Evolutionary conservation across 2,329 filamentous ascomycete species (phyloP).

Genomic region (Diaporthe nobilis): DNA sequence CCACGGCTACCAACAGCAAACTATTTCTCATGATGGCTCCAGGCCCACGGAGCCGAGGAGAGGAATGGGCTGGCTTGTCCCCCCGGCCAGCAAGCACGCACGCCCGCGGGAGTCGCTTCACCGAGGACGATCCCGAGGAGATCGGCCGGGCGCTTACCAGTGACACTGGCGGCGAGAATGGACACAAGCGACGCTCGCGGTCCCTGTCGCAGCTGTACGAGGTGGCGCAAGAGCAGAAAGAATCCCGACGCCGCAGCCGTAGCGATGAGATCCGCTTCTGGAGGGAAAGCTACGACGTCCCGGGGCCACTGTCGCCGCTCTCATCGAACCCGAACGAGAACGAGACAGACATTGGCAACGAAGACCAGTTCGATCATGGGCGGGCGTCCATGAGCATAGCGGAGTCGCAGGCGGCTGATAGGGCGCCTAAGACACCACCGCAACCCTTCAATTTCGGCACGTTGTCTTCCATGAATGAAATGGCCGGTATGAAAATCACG

Average conservation of each 20-base stretch:
- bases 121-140: conserved; percentile 62
- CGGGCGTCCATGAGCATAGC: conserved; percentile 50
- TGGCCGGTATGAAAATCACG: conserved; percentile 71
- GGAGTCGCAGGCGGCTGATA: conserved; percentile 51
- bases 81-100: conserved; percentile 74
- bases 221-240: conserved; percentile 51
- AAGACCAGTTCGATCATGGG: conserved; percentile 48
- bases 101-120: conserved; percentile 60
- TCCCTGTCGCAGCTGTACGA: conserved; percentile 70
- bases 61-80: conserved; percentile 68
- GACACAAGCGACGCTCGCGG: conserved; percentile 68
- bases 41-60: conserved; percentile 54
- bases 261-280: conserved; percentile 76
- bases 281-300: conserved; percentile 70
- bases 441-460: conserved; percentile 70
- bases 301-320: conserved; percentile 64
- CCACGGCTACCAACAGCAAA: conserved; percentile 57
- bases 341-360: conserved; percentile 30
- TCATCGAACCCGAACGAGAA: conserved; percentile 54
- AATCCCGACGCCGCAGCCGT: conserved; percentile 62
- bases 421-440: conserved; percentile 55
- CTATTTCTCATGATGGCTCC: conserved; percentile 48
- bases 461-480: conserved; percentile 59
- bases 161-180: conserved; percentile 55
- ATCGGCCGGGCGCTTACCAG: conserved; percentile 76